Conservation (phyloP, 768 basidiomycete genomes). For the Leccinum incarnatum region DNA sequence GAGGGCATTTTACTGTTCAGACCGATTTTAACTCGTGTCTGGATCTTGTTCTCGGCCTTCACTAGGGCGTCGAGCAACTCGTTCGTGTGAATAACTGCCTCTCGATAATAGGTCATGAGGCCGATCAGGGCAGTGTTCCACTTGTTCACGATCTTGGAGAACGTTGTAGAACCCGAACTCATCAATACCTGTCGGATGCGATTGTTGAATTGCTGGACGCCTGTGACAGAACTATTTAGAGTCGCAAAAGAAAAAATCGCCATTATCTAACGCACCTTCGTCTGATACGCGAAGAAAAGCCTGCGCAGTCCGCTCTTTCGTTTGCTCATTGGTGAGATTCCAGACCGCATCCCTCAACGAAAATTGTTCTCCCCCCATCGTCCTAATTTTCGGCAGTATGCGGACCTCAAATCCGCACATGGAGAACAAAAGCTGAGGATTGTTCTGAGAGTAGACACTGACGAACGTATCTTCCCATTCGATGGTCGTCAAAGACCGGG, state of each 20-base stretch:
- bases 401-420: conserved; percentile 99
- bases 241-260: background rate
- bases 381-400: conserved; percentile 94
- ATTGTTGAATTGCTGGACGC: conserved; percentile 97
- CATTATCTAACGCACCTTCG: conserved; percentile 52
- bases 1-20: conserved; percentile 99
- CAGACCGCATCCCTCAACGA: conserved; percentile 94
- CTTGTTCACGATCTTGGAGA: conserved; percentile 98
- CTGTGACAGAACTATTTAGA: conserved; percentile 33
- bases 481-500: conserved; percentile 94
- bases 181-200: conserved; percentile 94
- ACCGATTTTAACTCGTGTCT: conserved; percentile 99
- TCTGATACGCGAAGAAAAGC: conserved; percentile 98
- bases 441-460: conserved; percentile 95
- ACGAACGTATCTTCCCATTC: conserved; percentile 99
- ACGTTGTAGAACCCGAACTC: conserved; percentile 98
- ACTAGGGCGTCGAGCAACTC: conserved; percentile 94
- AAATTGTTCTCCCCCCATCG: conserved; percentile 95
- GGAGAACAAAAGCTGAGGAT: conserved; percentile 95
- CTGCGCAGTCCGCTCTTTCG: conserved; percentile 96
- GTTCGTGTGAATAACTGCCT: conserved; percentile 96
- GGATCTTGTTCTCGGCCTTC: conserved; percentile 99
- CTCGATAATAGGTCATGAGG: conserved; percentile 97
- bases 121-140: conserved; percentile 97
- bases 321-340: conserved; percentile 96